These are phyloP conservation scores for Metschnikowia anglica DNA, from an alignment of 805 yeast species.

Conservation along the genomic window DNA sequence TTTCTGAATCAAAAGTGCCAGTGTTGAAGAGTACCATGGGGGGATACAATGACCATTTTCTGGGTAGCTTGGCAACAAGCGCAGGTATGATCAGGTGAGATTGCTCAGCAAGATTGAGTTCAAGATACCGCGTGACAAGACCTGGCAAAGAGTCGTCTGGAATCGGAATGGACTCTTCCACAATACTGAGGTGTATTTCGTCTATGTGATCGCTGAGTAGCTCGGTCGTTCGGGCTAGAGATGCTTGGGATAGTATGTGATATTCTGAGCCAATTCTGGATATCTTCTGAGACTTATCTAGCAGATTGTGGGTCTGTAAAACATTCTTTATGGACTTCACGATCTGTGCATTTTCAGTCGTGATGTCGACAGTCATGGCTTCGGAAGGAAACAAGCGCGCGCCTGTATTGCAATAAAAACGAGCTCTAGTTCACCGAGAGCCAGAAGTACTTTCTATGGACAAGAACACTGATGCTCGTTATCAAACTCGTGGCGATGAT, in stretches of 20 bases:
- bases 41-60: slow-evolving; percentile 60
- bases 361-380: slow-evolving; percentile 9
- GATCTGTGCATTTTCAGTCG: slow-evolving; percentile 10
- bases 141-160: slow-evolving; percentile 1
- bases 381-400: background rate
- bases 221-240: background rate
- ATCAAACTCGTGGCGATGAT: background rate
- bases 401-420: background rate
- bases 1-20: slow-evolving; percentile 41
- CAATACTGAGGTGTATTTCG: background rate
- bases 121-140: background rate
- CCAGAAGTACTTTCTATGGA: no score
- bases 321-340: slow-evolving; percentile 14
- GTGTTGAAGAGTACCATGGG: slow-evolving; percentile 63
- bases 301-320: slow-evolving; percentile 7
- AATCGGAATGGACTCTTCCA: background rate
- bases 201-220: background rate
- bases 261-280: slow-evolving; percentile 1
- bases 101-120: no score
- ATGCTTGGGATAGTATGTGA: slow-evolving; percentile 5
- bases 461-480: background rate
- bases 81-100: no score
- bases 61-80: slow-evolving; percentile 35
- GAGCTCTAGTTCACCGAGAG: no score
- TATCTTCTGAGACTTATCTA: slow-evolving; percentile 14